Evolutionary conservation across 768 basidiomycete genomes (phyloP).

Genomic region (Clavulina sp.): DNA sequence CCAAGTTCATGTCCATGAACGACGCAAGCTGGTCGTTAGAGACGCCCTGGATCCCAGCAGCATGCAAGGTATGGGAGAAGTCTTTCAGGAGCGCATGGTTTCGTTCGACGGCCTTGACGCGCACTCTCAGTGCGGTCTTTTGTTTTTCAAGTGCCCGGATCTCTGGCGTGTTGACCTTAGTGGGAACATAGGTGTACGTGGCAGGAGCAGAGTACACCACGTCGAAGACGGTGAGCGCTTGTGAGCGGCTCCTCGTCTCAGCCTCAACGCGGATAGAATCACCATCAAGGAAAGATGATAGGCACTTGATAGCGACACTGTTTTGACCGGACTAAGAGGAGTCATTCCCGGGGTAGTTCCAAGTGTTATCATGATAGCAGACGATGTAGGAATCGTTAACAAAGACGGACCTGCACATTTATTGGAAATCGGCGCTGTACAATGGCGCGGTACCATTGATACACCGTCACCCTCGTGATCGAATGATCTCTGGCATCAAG

Average conservation of each 20-base stretch:
- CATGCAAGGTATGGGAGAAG: background rate
- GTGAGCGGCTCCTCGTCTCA: background rate
- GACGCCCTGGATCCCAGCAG: background rate
- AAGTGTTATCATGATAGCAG: too few relatives aligned
- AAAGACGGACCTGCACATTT: background rate
- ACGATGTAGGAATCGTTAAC: too few relatives aligned
- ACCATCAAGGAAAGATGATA: background rate
- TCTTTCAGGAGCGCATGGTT: background rate
- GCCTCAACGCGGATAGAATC: conserved; percentile 1
- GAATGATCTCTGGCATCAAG: too few relatives aligned
- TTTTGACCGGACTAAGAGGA: background rate
- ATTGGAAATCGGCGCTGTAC: background rate
- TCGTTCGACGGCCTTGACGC: background rate
- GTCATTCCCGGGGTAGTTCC: background rate
- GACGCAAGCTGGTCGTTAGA: background rate
- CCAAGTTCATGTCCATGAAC: background rate
- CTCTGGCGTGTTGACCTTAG: background rate
- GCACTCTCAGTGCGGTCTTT: background rate
- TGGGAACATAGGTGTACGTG: too few relatives aligned
- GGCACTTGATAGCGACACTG: background rate
- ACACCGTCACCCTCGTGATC: too few relatives aligned
- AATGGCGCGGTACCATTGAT: background rate
- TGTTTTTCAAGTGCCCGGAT: background rate
- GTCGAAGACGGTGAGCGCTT: conserved; percentile 1
- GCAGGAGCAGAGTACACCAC: background rate